Base-by-base conservation (phyloP, 1,284 basidiomycete genomes). In the Heterobasidion parviporum region DNA sequence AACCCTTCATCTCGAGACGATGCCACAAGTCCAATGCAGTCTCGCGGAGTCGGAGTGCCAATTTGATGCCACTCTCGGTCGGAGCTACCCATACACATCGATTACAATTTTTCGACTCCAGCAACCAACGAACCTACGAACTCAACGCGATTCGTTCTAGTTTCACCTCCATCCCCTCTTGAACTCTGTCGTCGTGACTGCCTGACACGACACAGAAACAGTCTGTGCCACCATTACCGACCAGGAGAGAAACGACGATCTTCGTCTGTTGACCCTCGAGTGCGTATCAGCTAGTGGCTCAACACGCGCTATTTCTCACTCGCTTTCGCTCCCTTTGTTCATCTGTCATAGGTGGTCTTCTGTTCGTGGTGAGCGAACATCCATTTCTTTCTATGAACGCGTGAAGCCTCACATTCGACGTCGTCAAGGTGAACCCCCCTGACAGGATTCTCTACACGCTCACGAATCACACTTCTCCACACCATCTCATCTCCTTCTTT, bases 201-300 rank as follows among this genome's bases (percentile, higher is more conserved):
- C 56, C 55, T 60, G 59, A 48, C 54, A 66, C 72, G 75, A 70
- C 77, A 64, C 68, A 71, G 72, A 68, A 67, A 63, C 65, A 56
- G 62, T 59, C 61, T 66, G 63, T 60, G 70, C 67, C 80, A 85
- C 67, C 68, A 87, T 86, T 86, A 75, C 79, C 82, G 80, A 82
- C 78, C 82, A 86, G 69, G 73, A 75, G 78, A 80, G 82, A 75
- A 85, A 88, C 74, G 78, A 73, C 72, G 87, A 89, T 76, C 82
- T 90, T 71, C 87, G 87, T 78, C 78, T 88, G 69, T 73, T 89
- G 85, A 85, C 84, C 82, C 81, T 84, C 70, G 82, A 82, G 87
- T 89, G 61, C 64, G 87, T 76, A 15, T 59, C 59, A 26, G 26
- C 26, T 26, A 26, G 26, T 26, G 61, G 57, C 10, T 4, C 43